Evolutionary conservation across 345 rosid genomes (phyloP), one percentile per base, ranked within the genome.

Genomic region (Boechera divaricarpa): DNA sequence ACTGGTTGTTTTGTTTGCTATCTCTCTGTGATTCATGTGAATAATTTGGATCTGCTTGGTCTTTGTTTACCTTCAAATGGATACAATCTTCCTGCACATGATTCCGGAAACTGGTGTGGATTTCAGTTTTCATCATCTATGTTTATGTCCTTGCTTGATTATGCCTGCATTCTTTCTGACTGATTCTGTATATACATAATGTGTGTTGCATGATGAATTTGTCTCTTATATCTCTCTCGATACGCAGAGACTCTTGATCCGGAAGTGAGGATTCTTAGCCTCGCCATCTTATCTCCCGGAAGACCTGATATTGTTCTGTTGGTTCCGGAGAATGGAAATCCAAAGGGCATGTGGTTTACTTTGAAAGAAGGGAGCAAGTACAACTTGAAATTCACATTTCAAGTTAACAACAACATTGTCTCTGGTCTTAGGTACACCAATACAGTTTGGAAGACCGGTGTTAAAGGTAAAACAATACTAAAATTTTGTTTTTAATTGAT

Each of bases 371-470:
- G 92, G 32, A 83, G 88, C 75, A 89, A 60, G 32, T 89, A 91
- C 79, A 85, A 64, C 56, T 49, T 91, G 75, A 87, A 85, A 69
- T 86, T 91, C 80, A 61, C 88, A 18, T 89, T 91, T 70, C 80
- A 84, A 69, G 96, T 89, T 72, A 81, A 84, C 79, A 87, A 89
- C 75, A 91, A 91, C 90, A 91, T 91, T 76, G 96, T 89, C 48
- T 90, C 91, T 47, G 93, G 96, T 36, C 93, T 91, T 76, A 88
- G 80, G 77, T 89, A 91, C 85, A 85, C 90, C 75, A 91, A 91
- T 29, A 85, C 85, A 2, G 93, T 91, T 56, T 91, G 91, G 92
- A 89, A 89, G 82, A 83, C 96, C 33, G 93, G 90, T 62, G 77
- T 87, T 51, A 86, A 80, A 78, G 94, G 94, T 87, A 80, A 41